Percentiles rank a stretch among this genome's conserved stretches.
phyloP scores from a whole-genome alignment of 495 filamentous ascomycete genomes.

The Amphirosellinia nigrospora region DNA sequence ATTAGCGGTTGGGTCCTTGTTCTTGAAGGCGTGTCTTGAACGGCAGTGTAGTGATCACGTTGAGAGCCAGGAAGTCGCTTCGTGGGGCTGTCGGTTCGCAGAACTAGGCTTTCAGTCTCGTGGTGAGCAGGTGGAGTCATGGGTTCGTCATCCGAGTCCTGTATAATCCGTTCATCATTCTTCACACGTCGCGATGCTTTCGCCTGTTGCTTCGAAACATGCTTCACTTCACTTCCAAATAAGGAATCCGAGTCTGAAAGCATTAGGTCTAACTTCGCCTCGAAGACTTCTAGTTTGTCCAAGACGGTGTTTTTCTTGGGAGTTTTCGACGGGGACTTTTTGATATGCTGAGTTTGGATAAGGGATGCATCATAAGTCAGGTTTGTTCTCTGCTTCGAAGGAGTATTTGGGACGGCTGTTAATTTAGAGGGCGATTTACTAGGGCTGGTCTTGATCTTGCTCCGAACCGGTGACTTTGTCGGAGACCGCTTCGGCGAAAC shows the following conservation, averaged over 20 bases:
- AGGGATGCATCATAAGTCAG: constrained; percentile 18
- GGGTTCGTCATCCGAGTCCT: constrained; percentile 59
- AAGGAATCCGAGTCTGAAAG: constrained; percentile 19
- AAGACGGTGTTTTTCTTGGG: constrained; percentile 20
- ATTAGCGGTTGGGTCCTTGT: constrained; percentile 26
- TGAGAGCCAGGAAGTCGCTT: constrained; percentile 28
- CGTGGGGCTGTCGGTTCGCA: constrained; percentile 27
- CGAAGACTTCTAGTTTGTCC: background rate
- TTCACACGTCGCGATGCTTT: constrained; percentile 11
- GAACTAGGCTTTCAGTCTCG: constrained; percentile 22
- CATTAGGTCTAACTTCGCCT: constrained; percentile 5
- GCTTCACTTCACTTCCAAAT: constrained; percentile 18
- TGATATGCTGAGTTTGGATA: constrained; percentile 22
- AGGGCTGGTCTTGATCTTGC: constrained; percentile 35
- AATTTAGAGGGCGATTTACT: constrained; percentile 27
- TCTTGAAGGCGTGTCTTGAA: constrained; percentile 33
- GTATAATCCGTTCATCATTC: constrained; percentile 40
- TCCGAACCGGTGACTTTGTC: constrained; percentile 37
- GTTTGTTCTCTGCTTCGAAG: constrained; percentile 20
- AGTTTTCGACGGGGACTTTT: constrained; percentile 31
- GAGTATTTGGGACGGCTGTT: constrained; percentile 26
- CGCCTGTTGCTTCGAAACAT: background rate
- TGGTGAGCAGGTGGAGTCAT: constrained; percentile 37
- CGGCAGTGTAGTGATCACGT: constrained; percentile 29
- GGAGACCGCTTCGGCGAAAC: constrained; percentile 33